Evolutionary conservation across 768 basidiomycete genomes (phyloP).

Genomic region (Boletus rubroflammeus): DNA sequence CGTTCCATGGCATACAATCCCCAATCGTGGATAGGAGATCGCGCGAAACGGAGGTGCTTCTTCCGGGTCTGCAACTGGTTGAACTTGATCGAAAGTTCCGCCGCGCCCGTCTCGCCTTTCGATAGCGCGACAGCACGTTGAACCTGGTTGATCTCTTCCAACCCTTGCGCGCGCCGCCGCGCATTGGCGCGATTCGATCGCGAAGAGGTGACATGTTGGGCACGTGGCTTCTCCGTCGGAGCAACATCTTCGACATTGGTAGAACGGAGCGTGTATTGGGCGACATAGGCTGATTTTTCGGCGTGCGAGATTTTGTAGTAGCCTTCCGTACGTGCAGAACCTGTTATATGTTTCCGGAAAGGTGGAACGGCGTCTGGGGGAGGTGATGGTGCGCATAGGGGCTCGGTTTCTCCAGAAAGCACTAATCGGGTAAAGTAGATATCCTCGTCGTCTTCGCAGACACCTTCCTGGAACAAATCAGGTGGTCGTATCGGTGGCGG

Average conservation of each 20-base stretch:
- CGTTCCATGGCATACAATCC: conserved; percentile 97
- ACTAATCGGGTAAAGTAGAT: conserved; percentile 63
- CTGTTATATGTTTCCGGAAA: conserved; percentile 76
- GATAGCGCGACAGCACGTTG: conserved; percentile 75
- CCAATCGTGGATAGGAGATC: conserved; percentile 98
- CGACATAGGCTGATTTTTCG: conserved; percentile 89
- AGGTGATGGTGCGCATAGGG: conserved; percentile 26
- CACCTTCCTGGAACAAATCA: conserved; percentile 50
- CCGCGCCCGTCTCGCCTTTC: conserved; percentile 68
- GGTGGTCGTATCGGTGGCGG: conserved; percentile 46
- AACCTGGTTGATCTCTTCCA: conserved; percentile 94
- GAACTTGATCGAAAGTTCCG: conserved; percentile 86
- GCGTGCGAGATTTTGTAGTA: conserved; percentile 92
- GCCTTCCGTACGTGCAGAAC: conserved; percentile 90
- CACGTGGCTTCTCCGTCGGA: conserved; percentile 39
- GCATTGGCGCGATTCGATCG: conserved; percentile 91
- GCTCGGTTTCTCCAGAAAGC: conserved; percentile 26
- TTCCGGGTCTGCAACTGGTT: conserved; percentile 97
- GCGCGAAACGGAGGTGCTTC: conserved; percentile 93
- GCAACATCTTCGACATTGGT: conserved; percentile 43
- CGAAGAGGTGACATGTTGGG: conserved; percentile 64
- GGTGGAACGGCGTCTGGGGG: conserved; percentile 43
- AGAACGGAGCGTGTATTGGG: conserved; percentile 74
- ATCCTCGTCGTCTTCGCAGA: conserved; percentile 89
- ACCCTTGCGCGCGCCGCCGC: conserved; percentile 82